Conservation (phyloP, 2,329 filamentous ascomycete species). For the Graphilbum fragrans region DNA sequence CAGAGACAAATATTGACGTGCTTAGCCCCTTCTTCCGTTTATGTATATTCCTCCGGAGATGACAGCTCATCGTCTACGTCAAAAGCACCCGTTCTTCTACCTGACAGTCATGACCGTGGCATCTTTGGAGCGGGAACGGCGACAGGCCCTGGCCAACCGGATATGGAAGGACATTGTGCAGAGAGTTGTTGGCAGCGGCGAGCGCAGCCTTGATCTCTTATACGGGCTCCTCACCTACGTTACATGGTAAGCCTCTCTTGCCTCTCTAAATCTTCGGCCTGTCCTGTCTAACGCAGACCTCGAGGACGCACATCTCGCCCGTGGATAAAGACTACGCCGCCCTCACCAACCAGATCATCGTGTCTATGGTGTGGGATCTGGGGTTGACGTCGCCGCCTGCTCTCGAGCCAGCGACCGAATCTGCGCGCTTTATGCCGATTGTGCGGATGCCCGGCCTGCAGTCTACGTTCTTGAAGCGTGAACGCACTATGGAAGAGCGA, state of each 20-base stretch:
- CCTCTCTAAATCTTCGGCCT: background rate
- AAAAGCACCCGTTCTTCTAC: slow-evolving; percentile 38
- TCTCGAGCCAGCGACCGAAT: background rate
- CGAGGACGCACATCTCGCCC: background rate
- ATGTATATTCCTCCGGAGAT: slow-evolving; percentile 24
- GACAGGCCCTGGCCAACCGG: slow-evolving; percentile 24
- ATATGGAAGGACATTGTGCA: slow-evolving; percentile 30
- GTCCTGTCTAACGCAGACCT: no score
- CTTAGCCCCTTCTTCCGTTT: slow-evolving; percentile 3
- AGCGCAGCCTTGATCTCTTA: slow-evolving; percentile 34
- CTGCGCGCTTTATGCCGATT: slow-evolving; percentile 1
- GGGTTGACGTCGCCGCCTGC: slow-evolving; percentile 21
- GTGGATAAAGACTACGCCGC: slow-evolving; percentile 22
- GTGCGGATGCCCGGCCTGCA: slow-evolving; percentile 1
- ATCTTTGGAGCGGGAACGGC: slow-evolving; percentile 26
- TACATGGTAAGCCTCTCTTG: slow-evolving; percentile 26
- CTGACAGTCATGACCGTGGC: slow-evolving; percentile 34
- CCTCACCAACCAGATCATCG: slow-evolving; percentile 26
- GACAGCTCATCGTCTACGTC: slow-evolving; percentile 24
- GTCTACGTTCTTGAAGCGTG: slow-evolving; percentile 10
- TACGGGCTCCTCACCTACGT: slow-evolving; percentile 32
- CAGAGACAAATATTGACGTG: background rate
- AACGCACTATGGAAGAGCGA: slow-evolving; percentile 33
- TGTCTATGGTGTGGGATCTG: slow-evolving; percentile 30
- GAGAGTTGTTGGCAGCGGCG: slow-evolving; percentile 34